Evolutionary conservation across 371 early-diverging fungal species (phyloP).

Genomic region (Rhizopus arrhizus): DNA sequence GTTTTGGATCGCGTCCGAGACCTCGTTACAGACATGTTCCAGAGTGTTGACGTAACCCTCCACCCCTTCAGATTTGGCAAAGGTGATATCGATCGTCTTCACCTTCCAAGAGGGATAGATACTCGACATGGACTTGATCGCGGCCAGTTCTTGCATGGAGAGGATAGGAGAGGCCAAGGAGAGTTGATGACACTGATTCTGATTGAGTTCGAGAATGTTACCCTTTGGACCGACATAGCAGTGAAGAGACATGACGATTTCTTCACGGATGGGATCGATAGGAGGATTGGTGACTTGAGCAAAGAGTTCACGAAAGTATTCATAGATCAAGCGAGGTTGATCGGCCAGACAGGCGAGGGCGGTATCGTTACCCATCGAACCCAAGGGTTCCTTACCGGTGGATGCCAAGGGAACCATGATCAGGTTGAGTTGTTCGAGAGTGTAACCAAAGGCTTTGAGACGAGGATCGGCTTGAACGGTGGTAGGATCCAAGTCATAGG

Average conservation of each 20-base stretch:
- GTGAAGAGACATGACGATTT: constrained; percentile 94
- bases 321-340: constrained; percentile 87
- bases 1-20: constrained; percentile 76
- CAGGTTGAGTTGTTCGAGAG: constrained; percentile 90
- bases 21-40: constrained; percentile 86
- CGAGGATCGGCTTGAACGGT: constrained; percentile 75
- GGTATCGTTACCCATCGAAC: constrained; percentile 97
- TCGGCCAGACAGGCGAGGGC: constrained; percentile 91
- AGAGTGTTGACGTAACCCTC: constrained; percentile 76
- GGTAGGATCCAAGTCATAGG: constrained; percentile 45
- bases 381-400: constrained; percentile 93
- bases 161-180: constrained; percentile 85
- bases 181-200: constrained; percentile 77
- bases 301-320: constrained; percentile 95
- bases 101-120: constrained; percentile 77
- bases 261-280: constrained; percentile 97
- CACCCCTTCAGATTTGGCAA: constrained; percentile 71
- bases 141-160: constrained; percentile 77
- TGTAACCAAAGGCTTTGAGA: constrained; percentile 87
- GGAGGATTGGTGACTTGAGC: constrained; percentile 98
- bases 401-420: constrained; percentile 84
- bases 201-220: constrained; percentile 85
- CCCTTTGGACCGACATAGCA: constrained; percentile 95
- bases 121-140: constrained; percentile 68
- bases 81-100: constrained; percentile 87